Evolutionary conservation across 352 stramenopile genomes (phyloP).

Genomic region (Phytopythium vexans): DNA sequence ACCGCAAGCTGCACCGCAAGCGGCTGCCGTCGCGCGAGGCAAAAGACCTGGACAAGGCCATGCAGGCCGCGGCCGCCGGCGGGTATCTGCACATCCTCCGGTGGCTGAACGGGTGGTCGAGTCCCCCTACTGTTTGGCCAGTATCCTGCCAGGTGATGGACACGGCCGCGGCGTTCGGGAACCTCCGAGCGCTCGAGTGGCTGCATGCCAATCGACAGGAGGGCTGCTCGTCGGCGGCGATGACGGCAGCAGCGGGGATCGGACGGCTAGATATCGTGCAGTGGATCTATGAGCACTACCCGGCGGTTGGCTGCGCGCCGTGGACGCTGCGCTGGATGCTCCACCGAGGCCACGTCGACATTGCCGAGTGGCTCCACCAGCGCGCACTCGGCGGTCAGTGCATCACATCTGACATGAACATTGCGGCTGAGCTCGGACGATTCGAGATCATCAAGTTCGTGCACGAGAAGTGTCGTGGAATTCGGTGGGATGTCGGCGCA

Average conservation of each 20-base stretch:
- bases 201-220: slow-evolving; percentile 22
- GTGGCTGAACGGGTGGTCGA: slow-evolving; percentile 10
- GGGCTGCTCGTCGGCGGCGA: slow-evolving; percentile 26
- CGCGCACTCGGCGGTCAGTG: not conserved
- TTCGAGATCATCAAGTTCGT: slow-evolving; percentile 9
- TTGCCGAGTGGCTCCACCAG: slow-evolving; percentile 8
- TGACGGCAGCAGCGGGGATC: slow-evolving; percentile 21
- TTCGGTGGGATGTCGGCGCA: slow-evolving; percentile 4
- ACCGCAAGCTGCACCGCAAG: too few relatives aligned
- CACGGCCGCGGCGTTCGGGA: slow-evolving; percentile 21
- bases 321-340: slow-evolving; percentile 7
- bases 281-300: slow-evolving; percentile 24
- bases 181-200: slow-evolving; percentile 22
- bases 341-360: not conserved
- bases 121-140: too few relatives aligned
- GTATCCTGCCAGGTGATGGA: slow-evolving; percentile 20
- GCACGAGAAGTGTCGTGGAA: slow-evolving; percentile 9
- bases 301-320: slow-evolving; percentile 1
- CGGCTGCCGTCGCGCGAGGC: too few relatives aligned
- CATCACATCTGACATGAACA: slow-evolving; percentile 1
- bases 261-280: slow-evolving; percentile 20
- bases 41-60: slow-evolving; percentile 8
- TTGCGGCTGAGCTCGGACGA: slow-evolving; percentile 1
- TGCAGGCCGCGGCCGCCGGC: slow-evolving; percentile 6
- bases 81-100: slow-evolving; percentile 15